Evolutionary conservation across 2,329 filamentous ascomycete species (phyloP).

Genomic region (Sclerotinia glacialis): DNA sequence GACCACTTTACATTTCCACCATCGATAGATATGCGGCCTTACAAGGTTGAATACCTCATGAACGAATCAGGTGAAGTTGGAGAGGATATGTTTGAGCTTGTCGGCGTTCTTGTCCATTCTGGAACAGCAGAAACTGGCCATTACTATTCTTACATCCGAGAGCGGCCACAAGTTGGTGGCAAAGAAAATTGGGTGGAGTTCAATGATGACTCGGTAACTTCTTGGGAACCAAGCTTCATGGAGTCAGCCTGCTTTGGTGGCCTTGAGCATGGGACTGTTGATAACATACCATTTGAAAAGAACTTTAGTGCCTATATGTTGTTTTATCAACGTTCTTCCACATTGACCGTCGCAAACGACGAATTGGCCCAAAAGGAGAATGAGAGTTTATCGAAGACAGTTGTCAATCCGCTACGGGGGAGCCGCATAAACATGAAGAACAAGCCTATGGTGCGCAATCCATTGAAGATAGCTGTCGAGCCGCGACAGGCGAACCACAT

Average conservation of each 20-base stretch:
- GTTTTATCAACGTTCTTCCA: conserved; percentile 83
- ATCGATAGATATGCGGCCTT: conserved; percentile 81
- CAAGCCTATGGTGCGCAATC: conserved; percentile 40
- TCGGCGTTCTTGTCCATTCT: conserved; percentile 91
- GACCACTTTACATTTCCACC: conserved; percentile 87
- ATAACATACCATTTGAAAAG: conserved; percentile 58
- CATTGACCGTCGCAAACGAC: conserved; percentile 55
- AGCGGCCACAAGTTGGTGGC: conserved; percentile 59
- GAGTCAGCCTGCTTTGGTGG: conserved; percentile 80
- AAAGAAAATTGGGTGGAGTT: conserved; percentile 76
- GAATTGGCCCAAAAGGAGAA: conserved; percentile 38
- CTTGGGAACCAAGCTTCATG: conserved; percentile 72
- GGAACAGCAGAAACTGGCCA: conserved; percentile 93
- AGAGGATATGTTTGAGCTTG: conserved; percentile 83
- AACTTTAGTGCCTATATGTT: conserved; percentile 93
- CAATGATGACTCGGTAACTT: conserved; percentile 80
- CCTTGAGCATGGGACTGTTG: conserved; percentile 50
- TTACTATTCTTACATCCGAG: conserved; percentile 93
- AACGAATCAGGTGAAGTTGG: conserved; percentile 53
- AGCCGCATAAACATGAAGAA: conserved; percentile 27
- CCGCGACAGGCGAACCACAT: conserved; percentile 57
- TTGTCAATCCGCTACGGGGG: neutral
- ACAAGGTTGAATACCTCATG: conserved; percentile 81
- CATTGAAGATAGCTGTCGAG: conserved; percentile 48
- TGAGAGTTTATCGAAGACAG: neutral